These are phyloP conservation scores for Diplodia scrobiculata DNA, from an alignment of 2,329 filamentous ascomycete genomes.

Conservation along the genomic window DNA sequence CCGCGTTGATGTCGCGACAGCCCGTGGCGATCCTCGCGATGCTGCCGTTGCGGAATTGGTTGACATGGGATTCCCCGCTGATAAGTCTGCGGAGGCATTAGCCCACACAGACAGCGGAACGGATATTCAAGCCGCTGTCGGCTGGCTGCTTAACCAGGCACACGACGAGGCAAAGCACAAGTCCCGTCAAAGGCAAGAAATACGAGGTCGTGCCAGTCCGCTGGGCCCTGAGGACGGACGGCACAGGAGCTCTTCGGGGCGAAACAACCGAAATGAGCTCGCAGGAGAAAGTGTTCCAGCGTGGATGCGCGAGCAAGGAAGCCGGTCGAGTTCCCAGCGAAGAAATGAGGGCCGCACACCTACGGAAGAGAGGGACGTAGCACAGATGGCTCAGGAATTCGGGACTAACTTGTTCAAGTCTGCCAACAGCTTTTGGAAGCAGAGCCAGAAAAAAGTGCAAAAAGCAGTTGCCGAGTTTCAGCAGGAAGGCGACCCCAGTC, in stretches of 20 bases:
- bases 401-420: constrained; percentile 87
- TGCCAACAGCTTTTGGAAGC: constrained; percentile 93
- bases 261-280: constrained; percentile 31
- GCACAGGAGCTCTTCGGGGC: constrained; percentile 36
- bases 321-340: constrained; percentile 53
- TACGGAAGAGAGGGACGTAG: constrained; percentile 68
- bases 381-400: constrained; percentile 78
- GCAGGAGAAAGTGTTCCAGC: constrained; percentile 49
- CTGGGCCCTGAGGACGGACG: constrained; percentile 29
- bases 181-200: constrained; percentile 45
- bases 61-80: constrained; percentile 89
- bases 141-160: constrained; percentile 87
- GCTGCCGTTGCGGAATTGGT: constrained; percentile 83
- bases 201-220: constrained; percentile 36
- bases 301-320: constrained; percentile 65
- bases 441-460: constrained; percentile 86
- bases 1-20: constrained; percentile 25
- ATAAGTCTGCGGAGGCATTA: constrained; percentile 79
- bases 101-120: constrained; percentile 75
- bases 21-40: constrained; percentile 61
- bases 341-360: constrained; percentile 59
- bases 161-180: constrained; percentile 81
- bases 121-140: constrained; percentile 83
- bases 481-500: constrained; percentile 69
- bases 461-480: constrained; percentile 87